Percentiles rank a stretch among this genome's conserved stretches.
phyloP scores from a whole-genome alignment of 331 rosid species.

The Pyracantha coccinea region DNA sequence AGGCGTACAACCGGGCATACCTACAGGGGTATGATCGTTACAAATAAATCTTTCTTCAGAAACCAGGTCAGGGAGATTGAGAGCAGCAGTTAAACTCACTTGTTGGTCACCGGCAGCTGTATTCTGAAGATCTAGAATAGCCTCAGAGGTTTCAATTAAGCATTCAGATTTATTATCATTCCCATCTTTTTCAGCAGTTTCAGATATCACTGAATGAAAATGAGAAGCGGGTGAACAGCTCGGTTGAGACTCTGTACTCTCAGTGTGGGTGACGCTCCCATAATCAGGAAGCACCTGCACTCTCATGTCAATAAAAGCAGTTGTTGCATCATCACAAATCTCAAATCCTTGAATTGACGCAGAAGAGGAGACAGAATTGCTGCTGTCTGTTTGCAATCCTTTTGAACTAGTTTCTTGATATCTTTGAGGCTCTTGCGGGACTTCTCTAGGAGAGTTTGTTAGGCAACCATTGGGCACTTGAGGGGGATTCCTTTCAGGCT shows the following conservation, averaged over 20 bases:
- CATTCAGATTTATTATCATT: conserved; percentile 22
- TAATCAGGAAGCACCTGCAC: conserved; percentile 38
- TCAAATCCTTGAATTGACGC: conserved; percentile 83
- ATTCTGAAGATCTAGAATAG: conserved; percentile 16
- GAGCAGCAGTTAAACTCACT: conserved; percentile 17
- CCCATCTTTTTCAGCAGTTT: conserved; percentile 23
- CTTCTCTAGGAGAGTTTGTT: too few relatives aligned
- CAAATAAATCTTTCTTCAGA: conserved; percentile 40
- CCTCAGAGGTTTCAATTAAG: conserved; percentile 27
- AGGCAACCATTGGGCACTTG: conserved; percentile 36
- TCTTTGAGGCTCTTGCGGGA: conserved; percentile 36
- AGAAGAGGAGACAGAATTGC: conserved; percentile 71
- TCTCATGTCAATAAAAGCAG: conserved; percentile 44
- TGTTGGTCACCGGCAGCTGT: conserved; percentile 25
- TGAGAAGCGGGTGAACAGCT: conserved; percentile 27
- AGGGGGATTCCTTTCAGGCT: conserved; percentile 34
- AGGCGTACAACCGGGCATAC: conserved; percentile 21
- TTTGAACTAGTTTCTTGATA: conserved; percentile 44
- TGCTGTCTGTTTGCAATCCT: conserved; percentile 71
- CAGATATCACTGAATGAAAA: conserved; percentile 32
- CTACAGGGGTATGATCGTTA: conserved; percentile 26
- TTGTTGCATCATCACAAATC: conserved; percentile 66
- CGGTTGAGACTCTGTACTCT: conserved; percentile 30
- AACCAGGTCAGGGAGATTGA: conserved; percentile 18
- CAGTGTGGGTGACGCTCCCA: conserved; percentile 22